Base-by-base conservation (phyloP, 2,329 filamentous ascomycete species). In the Teratosphaeria pseudoeucalypti region DNA sequence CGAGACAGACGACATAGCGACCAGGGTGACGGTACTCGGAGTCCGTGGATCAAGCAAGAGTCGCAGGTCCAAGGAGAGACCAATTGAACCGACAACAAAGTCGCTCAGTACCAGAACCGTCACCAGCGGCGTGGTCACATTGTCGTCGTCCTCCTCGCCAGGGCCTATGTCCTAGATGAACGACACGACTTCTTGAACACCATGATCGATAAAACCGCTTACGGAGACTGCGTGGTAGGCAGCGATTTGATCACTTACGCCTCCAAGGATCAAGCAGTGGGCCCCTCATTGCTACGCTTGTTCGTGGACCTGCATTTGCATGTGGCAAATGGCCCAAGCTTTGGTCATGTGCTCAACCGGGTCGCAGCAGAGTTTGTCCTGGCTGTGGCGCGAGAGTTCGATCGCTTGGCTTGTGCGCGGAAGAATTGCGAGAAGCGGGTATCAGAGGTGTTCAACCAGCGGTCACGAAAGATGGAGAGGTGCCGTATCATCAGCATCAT, bases 401-500 rank as follows among this genome's bases (percentile, higher is more conserved):
- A 19, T 49, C 19, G 43, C 11, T n/a, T 19, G 43, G n/a, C 6
- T n/a, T 1, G 6, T 16, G 43, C 9, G 16, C 9, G 1, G 9
- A 23, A 19, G 43, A 49, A 49, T 19, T 10, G 6, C 6, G 16
- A 19, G n/a, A 49, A n/a, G 26, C 19, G 9, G 39, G 14, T 57
- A 3, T 11, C n/a, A 4, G 14, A 23, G 55, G 19, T 23, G 16
- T 19, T 49, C 43, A 23, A 49, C 9, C 43, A 49, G 43, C 16
- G 43, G n/a, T 7, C n/a, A n/a, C 6, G 12, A 14, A 6, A 16
- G 1, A 27, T 26, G 55, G 19, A n/a, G 23, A 49, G 19, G 39
- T 57, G 55, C 37, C n/a, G 52, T 57, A 57, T 52, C 55, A 57
- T 34, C 39, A 52, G 37, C 55, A 57, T 32, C 23, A 32, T 23